Percentiles rank a stretch among this genome's conserved stretches.
These are phyloP conservation scores for Cladorrhinum sp. DNA, from an alignment of 2,329 filamentous ascomycete genomes.

Conservation along the genomic window DNA sequence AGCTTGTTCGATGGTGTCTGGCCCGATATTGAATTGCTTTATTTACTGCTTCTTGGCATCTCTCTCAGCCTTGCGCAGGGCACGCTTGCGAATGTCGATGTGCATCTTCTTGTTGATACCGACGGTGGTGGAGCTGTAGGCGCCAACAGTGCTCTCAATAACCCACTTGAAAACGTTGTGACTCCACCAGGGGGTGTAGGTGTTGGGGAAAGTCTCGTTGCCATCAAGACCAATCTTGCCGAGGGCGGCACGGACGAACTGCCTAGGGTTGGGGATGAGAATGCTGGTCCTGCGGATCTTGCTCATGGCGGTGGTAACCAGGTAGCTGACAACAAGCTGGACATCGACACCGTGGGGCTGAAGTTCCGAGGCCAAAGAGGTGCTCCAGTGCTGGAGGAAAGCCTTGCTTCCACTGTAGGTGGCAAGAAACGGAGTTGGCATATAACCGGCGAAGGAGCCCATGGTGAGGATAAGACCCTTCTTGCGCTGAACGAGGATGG, in stretches of 20 bases:
- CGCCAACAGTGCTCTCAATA: constrained; percentile 58
- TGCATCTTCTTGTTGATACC: constrained; percentile 67
- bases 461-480: constrained; percentile 91
- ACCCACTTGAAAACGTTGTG: constrained; percentile 87
- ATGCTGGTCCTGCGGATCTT: constrained; percentile 80
- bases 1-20: background rate
- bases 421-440: constrained; percentile 86
- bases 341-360: constrained; percentile 78
- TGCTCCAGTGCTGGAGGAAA: constrained; percentile 96
- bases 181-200: constrained; percentile 89
- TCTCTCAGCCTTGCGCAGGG: constrained; percentile 77
- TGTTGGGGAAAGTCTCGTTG: constrained; percentile 75
- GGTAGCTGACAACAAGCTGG: constrained; percentile 87
- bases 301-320: constrained; percentile 95
- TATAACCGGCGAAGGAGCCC: constrained; percentile 92
- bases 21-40: background rate
- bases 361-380: constrained; percentile 78
- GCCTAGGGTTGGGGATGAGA: constrained; percentile 75
- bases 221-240: constrained; percentile 78
- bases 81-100: constrained; percentile 74
- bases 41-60: constrained; percentile 64
- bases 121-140: constrained; percentile 46
- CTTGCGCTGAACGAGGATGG: constrained; percentile 79
- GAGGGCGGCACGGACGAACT: constrained; percentile 76
- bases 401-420: constrained; percentile 98